Evolutionary conservation across 2,329 filamentous ascomycete species (phyloP), one percentile per base, ranked within the genome.

Genomic region (Aspergillus caelatus): DNA sequence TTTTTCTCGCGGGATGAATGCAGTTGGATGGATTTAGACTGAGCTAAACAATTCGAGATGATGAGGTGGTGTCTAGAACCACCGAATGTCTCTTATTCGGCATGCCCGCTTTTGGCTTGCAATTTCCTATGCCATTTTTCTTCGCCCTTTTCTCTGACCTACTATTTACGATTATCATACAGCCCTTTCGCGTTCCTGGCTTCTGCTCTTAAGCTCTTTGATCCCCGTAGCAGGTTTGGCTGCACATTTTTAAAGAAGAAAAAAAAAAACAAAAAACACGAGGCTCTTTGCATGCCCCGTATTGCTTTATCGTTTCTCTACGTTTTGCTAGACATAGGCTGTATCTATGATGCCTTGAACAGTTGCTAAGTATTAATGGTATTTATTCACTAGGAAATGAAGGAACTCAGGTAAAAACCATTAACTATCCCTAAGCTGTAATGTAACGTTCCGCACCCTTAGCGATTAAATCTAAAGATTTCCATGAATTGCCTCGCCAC

Each of bases 401-500:
- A 12, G 3, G 26, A 28, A 19, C 5, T 30, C 4, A 30, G 5
- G 48, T 34, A 34, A 12, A 32, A 9, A 11, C 16, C n/a, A 52
- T 12, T 52, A 21, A 21, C 10, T 21, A 52, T 34, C 28, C 26
- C 3, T 32, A 30, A 9, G 7, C 16, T 26, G 9, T 10, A 6
- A 23, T 26, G 9, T 10, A 11, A 23, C 9, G 4, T 21, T n/a
- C 14, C 9, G 4, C 28, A 8, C 10, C 48, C 28, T 28, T 28
- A 81, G 62, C 78, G 74, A 68, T 78, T 80, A 56, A 81, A 80
- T 41, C 78, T 73, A 63, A 81, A 74, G 56, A 80, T 76, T 70
- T 81, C 79, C 77, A 81, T 80, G 65, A 79, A 81, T 67, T 81
- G 79, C 64, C 78, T 78, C 26, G 78, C 78, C 63, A 80, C 66